Percentiles rank a stretch among this genome's conserved stretches.
Conservation (phyloP, 192 early-diverging fungal species). For the Backusella tuberculispora region DNA sequence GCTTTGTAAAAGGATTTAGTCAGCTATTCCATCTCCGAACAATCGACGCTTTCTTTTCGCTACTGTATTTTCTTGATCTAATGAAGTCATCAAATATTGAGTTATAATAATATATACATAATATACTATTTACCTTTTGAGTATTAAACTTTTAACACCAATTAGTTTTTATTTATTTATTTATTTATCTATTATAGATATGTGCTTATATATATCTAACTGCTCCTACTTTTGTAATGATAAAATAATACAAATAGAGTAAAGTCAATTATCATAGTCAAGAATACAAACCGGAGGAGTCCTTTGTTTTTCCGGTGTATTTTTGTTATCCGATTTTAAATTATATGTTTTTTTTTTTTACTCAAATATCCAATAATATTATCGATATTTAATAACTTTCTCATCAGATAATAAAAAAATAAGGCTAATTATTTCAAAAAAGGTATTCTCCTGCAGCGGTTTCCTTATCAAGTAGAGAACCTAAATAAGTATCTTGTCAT, state of each 20-base stretch:
- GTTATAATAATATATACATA: background rate
- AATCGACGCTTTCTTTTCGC: background rate
- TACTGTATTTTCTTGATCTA: background rate
- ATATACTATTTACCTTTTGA: background rate
- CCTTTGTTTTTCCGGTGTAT: too few relatives aligned
- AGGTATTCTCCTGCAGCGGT: background rate
- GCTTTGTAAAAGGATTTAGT: background rate
- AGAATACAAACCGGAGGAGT: too few relatives aligned
- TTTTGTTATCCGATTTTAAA: too few relatives aligned
- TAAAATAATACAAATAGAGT: too few relatives aligned
- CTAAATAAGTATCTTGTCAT: too few relatives aligned
- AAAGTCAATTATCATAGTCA: too few relatives aligned
- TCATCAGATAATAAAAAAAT: background rate
- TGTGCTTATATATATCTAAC: background rate
- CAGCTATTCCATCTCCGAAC: background rate
- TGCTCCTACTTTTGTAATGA: too few relatives aligned
- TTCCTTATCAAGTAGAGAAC: background rate
- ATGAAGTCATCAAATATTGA: background rate
- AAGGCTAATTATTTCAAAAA: background rate
- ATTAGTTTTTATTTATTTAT: background rate
- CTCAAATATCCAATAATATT: background rate
- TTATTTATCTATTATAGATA: background rate
- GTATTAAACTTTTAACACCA: background rate
- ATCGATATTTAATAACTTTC: background rate
- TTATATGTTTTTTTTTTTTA: conserved; percentile 6